A percentile compares a stretch with the other conserved stretches of the same genome.
These are phyloP conservation scores for Pyrenochaeta sp. DNA, from an alignment of 2,329 filamentous ascomycete species.

Conservation along the genomic window DNA sequence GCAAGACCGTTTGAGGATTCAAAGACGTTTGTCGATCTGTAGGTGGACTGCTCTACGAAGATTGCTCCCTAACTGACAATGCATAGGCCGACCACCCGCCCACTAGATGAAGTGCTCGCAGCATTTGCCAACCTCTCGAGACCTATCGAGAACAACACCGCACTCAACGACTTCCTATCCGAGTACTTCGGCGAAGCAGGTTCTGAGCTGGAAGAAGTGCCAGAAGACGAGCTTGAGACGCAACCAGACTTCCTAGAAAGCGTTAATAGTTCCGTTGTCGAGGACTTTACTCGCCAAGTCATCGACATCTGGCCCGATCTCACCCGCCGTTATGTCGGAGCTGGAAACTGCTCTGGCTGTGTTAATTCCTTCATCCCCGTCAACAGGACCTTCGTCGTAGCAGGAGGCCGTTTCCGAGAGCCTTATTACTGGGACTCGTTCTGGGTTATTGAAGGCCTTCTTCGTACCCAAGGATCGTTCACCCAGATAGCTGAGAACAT, in stretches of 20 bases:
- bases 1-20: constrained; percentile 71
- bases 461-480: constrained; percentile 71
- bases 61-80: constrained; percentile 6
- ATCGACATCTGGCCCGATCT: constrained; percentile 75
- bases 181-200: constrained; percentile 71
- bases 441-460: constrained; percentile 72
- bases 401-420: constrained; percentile 75
- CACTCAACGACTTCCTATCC: constrained; percentile 68
- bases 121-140: constrained; percentile 68
- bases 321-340: constrained; percentile 65
- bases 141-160: constrained; percentile 70
- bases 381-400: constrained; percentile 74
- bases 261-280: constrained; percentile 66
- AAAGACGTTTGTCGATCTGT: constrained; percentile 73
- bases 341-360: constrained; percentile 62
- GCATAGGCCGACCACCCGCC: constrained; percentile 66
- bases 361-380: constrained; percentile 72
- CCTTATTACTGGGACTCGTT: constrained; percentile 77
- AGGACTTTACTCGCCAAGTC: constrained; percentile 69
- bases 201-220: constrained; percentile 67
- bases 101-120: constrained; percentile 67
- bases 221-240: constrained; percentile 61
- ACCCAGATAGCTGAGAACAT: constrained; percentile 70
- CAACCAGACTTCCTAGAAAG: constrained; percentile 65
- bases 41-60: constrained; percentile 10